Conservation (phyloP, 208 protist species). For the Eutreptiella sp. region DNA sequence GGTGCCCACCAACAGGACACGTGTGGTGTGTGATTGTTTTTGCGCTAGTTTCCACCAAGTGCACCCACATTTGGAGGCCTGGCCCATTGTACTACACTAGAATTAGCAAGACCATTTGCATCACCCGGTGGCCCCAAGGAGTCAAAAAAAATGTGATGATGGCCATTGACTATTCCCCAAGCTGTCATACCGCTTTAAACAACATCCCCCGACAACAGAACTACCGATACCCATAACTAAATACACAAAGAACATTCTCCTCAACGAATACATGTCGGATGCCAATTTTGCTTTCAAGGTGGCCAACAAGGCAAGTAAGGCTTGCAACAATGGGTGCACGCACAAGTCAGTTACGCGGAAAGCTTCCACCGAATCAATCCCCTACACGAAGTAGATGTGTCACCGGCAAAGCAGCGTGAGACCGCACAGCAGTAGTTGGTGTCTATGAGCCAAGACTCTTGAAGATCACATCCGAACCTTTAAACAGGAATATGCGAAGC, state of each 20-base stretch:
- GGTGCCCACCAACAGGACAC: no score
- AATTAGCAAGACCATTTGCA: no score
- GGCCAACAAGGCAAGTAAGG: constrained; percentile 85
- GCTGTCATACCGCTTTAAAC: no score
- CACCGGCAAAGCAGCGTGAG: constrained; percentile 64
- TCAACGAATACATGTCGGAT: constrained; percentile 75
- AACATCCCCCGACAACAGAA: no score
- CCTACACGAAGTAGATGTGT: constrained; percentile 78
- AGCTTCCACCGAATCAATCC: constrained; percentile 85
- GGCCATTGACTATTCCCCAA: no score
- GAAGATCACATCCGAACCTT: constrained; percentile 72
- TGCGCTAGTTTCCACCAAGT: no score
- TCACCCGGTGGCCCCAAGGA: no score
- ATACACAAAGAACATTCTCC: constrained; percentile 31
- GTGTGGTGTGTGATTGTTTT: no score
- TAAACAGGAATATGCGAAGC: constrained; percentile 86
- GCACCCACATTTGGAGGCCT: no score
- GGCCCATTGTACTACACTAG: no score
- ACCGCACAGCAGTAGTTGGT: constrained; percentile 50
- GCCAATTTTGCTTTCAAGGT: constrained; percentile 84
- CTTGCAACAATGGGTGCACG: constrained; percentile 89
- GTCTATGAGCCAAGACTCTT: constrained; percentile 52
- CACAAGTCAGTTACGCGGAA: constrained; percentile 86
- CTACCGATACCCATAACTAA: constrained; percentile 64
- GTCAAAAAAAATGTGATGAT: no score